Evolutionary conservation across 345 rosid species (phyloP).

Genomic region (Eucalyptus marginata): DNA sequence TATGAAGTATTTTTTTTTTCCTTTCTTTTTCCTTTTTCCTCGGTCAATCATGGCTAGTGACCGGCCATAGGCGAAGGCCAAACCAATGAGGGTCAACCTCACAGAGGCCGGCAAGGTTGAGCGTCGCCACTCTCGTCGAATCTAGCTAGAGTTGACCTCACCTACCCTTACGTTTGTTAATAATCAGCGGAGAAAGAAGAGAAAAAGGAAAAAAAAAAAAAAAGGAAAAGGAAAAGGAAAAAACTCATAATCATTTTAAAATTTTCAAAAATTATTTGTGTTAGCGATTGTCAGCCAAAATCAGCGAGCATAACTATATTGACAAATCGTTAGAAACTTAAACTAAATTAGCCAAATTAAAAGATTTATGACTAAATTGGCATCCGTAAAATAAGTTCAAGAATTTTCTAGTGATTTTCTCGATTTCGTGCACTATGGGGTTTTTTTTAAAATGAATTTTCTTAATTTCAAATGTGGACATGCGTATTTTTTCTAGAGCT

Average conservation of each 20-base stretch:
- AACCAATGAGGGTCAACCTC: not conserved
- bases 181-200: not conserved
- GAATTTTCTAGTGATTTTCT: rapidly evolving
- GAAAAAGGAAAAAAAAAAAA: rapidly evolving
- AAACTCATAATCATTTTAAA: not conserved
- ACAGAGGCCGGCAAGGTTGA: not conserved
- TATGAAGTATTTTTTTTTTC: not conserved
- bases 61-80: not conserved
- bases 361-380: rapidly evolving
- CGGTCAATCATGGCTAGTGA: rapidly evolving
- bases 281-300: rapidly evolving
- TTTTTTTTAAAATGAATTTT: not conserved
- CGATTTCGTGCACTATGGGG: not conserved
- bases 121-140: not conserved
- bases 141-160: not conserved
- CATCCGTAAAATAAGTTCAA: not conserved
- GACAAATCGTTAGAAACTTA: not conserved
- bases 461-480: not conserved
- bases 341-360: not conserved
- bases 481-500: not conserved
- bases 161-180: not conserved
- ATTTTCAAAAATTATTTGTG: not conserved
- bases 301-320: rapidly evolving
- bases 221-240: too few relatives aligned
- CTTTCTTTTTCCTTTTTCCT: not conserved